These are phyloP conservation scores for Blastobotrys peoriensis DNA, from an alignment of 805 yeast species.

Conservation along the genomic window DNA sequence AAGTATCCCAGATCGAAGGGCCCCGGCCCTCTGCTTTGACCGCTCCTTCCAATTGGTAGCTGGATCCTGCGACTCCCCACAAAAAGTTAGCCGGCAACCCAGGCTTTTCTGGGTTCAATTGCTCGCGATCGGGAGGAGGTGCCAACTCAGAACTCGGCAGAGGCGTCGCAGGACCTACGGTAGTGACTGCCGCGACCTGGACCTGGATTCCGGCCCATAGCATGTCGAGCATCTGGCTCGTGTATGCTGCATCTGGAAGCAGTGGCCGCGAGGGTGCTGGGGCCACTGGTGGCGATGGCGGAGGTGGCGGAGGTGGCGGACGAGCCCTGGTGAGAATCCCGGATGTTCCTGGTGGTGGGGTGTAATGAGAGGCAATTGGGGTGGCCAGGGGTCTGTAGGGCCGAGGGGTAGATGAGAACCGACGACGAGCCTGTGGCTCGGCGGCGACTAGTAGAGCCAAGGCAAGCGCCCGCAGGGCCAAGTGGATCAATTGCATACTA, in stretches of 20 bases:
- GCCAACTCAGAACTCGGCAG: constrained; percentile 10
- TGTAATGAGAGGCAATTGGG: no score
- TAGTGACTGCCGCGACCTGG: constrained; percentile 7
- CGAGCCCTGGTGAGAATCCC: no score
- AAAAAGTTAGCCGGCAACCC: constrained; percentile 16
- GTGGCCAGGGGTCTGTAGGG: no score
- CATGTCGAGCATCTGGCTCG: constrained; percentile 3
- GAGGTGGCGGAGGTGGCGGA: no score
- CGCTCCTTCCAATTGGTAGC: constrained; percentile 36
- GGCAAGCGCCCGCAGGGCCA: no score
- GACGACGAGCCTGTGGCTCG: no score
- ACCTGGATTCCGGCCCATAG: constrained; percentile 17
- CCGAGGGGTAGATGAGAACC: no score
- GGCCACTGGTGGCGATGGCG: no score
- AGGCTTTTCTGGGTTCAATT: constrained; percentile 4
- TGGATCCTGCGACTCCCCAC: constrained; percentile 33
- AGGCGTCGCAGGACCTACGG: constrained; percentile 9
- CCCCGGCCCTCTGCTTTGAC: constrained; percentile 31
- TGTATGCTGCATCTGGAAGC: constrained; percentile 3
- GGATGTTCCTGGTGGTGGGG: no score
- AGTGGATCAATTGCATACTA: no score
- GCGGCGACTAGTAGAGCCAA: no score
- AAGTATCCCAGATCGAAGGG: constrained; percentile 30
- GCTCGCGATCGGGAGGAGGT: constrained; percentile 12
- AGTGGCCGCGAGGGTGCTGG: no score